phyloP scores from a whole-genome alignment of 2,329 filamentous ascomycete species.

The Alternaria ethzedia region DNA sequence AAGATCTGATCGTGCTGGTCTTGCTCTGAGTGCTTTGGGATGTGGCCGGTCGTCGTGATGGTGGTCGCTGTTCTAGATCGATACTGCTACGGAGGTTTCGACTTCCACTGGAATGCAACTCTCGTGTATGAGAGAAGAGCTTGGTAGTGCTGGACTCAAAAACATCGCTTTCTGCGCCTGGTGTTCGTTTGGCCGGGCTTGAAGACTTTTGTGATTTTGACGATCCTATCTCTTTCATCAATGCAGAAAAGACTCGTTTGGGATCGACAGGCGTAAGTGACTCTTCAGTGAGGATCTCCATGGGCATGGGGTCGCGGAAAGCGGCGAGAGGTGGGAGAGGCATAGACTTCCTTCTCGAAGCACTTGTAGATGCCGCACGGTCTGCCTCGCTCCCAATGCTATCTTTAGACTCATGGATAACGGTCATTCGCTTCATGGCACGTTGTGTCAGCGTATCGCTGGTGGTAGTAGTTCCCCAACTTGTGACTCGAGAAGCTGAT shows the following conservation, averaged over 20 bases:
- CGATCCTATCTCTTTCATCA: constrained; percentile 43
- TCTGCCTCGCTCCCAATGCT: constrained; percentile 41
- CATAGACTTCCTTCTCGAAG: constrained; percentile 24
- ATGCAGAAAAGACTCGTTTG: constrained; percentile 44
- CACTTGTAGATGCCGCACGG: constrained; percentile 6
- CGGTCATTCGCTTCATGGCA: constrained; percentile 66
- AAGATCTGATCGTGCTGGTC: constrained; percentile 34
- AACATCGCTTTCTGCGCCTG: constrained; percentile 33
- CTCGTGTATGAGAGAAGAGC: constrained; percentile 11
- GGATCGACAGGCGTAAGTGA: constrained; percentile 36
- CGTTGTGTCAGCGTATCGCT: constrained; percentile 60
- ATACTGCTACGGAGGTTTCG: constrained; percentile 10
- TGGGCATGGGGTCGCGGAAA: constrained; percentile 42
- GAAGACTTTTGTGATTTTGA: constrained; percentile 15
- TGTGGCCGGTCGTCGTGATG: constrained; percentile 15
- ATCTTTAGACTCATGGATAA: constrained; percentile 64
- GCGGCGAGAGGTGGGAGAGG: constrained; percentile 29
- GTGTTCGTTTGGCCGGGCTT: constrained; percentile 7
- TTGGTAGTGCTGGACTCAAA: constrained; percentile 33
- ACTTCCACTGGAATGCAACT: constrained; percentile 21
- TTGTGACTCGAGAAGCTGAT: constrained; percentile 64
- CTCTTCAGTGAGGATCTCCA: constrained; percentile 38
- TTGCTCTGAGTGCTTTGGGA: constrained; percentile 28
- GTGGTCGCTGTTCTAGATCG: constrained; percentile 15
- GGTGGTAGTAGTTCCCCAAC: constrained; percentile 71